These are phyloP conservation scores for Verticillium nubilum DNA, from an alignment of 2,329 filamentous ascomycete genomes.

Conservation along the genomic window DNA sequence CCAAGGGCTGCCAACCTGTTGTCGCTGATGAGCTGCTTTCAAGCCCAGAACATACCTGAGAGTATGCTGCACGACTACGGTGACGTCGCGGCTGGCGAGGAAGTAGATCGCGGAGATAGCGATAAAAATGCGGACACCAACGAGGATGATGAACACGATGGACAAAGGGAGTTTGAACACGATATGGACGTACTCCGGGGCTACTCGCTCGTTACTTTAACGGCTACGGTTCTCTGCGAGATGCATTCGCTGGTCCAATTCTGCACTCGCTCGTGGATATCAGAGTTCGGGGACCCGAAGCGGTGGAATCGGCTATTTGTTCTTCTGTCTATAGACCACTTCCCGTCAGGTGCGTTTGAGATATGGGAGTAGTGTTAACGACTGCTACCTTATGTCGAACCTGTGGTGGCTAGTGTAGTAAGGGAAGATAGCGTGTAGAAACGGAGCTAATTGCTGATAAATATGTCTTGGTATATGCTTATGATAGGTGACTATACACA, in stretches of 20 bases:
- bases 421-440: background rate
- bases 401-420: no score
- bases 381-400: conserved; percentile 11
- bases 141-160: background rate
- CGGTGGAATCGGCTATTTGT: conserved; percentile 10
- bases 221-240: conserved; percentile 15
- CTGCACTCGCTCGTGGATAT: conserved; percentile 16
- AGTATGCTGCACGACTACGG: background rate
- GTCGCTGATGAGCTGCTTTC: conserved; percentile 40
- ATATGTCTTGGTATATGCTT: conserved; percentile 4
- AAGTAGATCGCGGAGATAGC: background rate
- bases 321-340: conserved; percentile 2
- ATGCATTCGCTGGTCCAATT: conserved; percentile 18
- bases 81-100: background rate
- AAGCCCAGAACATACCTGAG: conserved; percentile 32
- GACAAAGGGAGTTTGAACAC: conserved; percentile 3
- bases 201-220: conserved; percentile 27
- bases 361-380: conserved; percentile 8
- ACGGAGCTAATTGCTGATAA: conserved; percentile 7
- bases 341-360: conserved; percentile 9
- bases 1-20: conserved; percentile 33
- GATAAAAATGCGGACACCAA: no score
- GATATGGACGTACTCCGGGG: conserved; percentile 26
- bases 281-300: background rate
- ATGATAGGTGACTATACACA: conserved; percentile 3